Base-by-base conservation (phyloP, 1,284 basidiomycete genomes). In the Cryptococcus sp. region DNA sequence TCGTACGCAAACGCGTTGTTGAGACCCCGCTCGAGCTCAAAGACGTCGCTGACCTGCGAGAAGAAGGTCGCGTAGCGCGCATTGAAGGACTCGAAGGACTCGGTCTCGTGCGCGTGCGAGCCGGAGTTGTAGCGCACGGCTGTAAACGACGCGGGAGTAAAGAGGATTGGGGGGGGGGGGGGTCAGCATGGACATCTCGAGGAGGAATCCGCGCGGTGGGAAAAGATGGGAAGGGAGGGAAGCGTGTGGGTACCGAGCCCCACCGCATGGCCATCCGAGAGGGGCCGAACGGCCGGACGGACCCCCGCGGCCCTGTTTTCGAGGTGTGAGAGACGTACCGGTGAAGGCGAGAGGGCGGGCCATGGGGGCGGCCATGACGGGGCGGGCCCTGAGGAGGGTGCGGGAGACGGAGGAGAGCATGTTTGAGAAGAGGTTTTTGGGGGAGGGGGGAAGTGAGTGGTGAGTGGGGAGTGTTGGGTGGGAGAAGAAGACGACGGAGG, bases 1-100 rank as follows among this genome's bases (percentile, higher is more conserved):
- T 98, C 95, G 79, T 98, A 95, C 1, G 95, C 91, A 76, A 98
- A 98, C 80, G 92, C 96, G 84, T 98, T 98, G 84, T 98, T 98
- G 68, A 98, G 83, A 47, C 95, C 95, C 60, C 95, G 89, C 80
- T 97, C 92, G 65, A 95, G 87, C 82, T 98, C 94, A 76, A 98
- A 98, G 61, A 96, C 84, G 81, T 98, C 95, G 75, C 92, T 86
- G 52, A 93, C 92, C 53, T 85, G 83, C 73, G 88, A 81, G 82
- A 98, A 98, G 81, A 98, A 98, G 66, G 83, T 82, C 73, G 91
- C 87, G 80, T 97, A 98, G 73, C 94, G 90, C 61, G 87, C 83
- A 74, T 89, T 92, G 83, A 98, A 97, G 53, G 87, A 83, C 77
- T 97, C 94, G 78, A 91, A 98, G 23, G 89, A 85, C 81, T 98